Evolutionary conservation across 106 monocot species (phyloP).

Genomic region (Dioscorea dumetorum): DNA sequence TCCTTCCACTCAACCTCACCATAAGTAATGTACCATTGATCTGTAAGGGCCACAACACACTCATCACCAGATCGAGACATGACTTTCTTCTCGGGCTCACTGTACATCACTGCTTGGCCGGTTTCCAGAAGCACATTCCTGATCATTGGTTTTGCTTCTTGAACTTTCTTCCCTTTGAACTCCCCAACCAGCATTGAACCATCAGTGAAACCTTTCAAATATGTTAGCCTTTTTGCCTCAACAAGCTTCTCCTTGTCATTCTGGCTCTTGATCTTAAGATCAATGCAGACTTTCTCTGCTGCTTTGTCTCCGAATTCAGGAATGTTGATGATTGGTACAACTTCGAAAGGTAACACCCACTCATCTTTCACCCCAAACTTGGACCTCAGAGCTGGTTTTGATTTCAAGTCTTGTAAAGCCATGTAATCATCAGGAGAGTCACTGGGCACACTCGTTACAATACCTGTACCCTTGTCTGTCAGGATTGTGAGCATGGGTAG

Average conservation of each 20-base stretch:
- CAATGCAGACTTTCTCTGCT: constrained; percentile 77
- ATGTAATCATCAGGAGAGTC: constrained; percentile 86
- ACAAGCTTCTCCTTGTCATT: constrained; percentile 94
- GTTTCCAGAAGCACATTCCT: constrained; percentile 52
- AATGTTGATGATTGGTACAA: constrained; percentile 79
- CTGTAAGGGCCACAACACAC: constrained; percentile 87
- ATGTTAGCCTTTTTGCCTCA: constrained; percentile 82
- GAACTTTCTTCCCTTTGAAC: constrained; percentile 65
- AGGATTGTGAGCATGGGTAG: constrained; percentile 95
- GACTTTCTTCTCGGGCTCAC: constrained; percentile 89
- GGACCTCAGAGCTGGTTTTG: constrained; percentile 61
- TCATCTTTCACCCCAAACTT: constrained; percentile 87
- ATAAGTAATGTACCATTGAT: constrained; percentile 95
- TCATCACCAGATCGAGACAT: constrained; percentile 93
- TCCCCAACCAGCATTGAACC: constrained; percentile 89
- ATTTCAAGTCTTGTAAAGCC: constrained; percentile 82
- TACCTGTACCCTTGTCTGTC: constrained; percentile 93
- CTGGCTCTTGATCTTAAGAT: constrained; percentile 88
- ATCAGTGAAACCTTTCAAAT: constrained; percentile 90
- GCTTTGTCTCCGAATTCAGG: constrained; percentile 88
- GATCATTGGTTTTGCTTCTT: constrained; percentile 80
- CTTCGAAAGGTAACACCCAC: constrained; percentile 85
- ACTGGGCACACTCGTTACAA: constrained; percentile 95
- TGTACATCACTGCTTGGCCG: constrained; percentile 68
- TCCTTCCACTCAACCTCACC: constrained; percentile 81